Evolutionary conservation across 192 early-diverging fungal genomes (phyloP), one percentile per base, ranked within the genome.

Genomic region (Backusella westeae): DNA sequence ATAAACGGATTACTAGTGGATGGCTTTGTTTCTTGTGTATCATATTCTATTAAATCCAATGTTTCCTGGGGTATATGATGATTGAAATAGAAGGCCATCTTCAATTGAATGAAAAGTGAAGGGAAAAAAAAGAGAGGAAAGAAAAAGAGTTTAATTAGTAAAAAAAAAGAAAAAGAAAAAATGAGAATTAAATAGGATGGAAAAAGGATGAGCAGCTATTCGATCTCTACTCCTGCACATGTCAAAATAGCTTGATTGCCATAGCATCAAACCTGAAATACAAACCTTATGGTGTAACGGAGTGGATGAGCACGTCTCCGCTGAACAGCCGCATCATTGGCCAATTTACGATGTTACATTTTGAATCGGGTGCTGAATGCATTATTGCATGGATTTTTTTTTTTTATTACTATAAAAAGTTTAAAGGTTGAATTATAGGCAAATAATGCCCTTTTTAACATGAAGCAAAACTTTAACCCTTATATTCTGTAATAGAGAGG

Each of bases 21-120:
- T 26, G 70, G 15, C 59, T 73, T 59, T 53, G 56, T 63, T 63
- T 63, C 56, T 26, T 9, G 56, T 26, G 41, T 26, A 41, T 73
- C 72, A 35, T 59, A 53, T 38, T 73, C 72, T 26, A 73, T 38
- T 34, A 71, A 19, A 34, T 71, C 42, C 26, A 39, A 32, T 32
- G 41, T 44, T 29, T 71, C 72, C 34, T 67, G 23, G 19, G 41
- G 53, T 56, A 56, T 56, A 56, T 56, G 53, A 56, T 56, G 53
- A 8, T 6, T 56, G 26, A 9, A 9, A 56, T 56, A 56, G 19
- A 56, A 56, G 19, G 53, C 53, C 53, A 56, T 63, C 49, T 63
- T 63, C 10, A 26, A 5, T 12, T 26, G 29, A 29, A 63, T 4
- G 26, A 14, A 26, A 14, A 2, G 32, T 32, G 23, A 32, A 0